Evolutionary conservation across 2,329 filamentous ascomycete species (phyloP).

Genomic region (Rhinocladiella similis): DNA sequence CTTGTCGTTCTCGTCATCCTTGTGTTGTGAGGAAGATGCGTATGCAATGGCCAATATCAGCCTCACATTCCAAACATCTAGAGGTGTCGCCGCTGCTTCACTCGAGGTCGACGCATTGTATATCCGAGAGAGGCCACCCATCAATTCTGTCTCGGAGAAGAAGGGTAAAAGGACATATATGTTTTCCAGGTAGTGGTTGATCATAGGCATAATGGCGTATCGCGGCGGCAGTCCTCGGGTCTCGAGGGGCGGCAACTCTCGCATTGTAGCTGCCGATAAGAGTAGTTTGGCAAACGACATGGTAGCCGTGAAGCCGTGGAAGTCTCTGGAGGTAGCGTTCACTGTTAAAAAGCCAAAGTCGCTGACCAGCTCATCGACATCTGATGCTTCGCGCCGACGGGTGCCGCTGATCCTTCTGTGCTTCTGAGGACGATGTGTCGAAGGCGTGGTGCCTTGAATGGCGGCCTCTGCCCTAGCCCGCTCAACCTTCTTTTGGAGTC

Average conservation of each 20-base stretch:
- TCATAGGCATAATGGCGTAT: slow-evolving; percentile 65
- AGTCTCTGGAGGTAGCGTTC: slow-evolving; percentile 91
- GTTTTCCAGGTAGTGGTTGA: slow-evolving; percentile 83
- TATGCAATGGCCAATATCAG: slow-evolving; percentile 87
- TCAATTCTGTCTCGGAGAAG: slow-evolving; percentile 76
- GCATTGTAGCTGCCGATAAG: slow-evolving; percentile 76
- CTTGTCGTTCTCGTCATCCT: slow-evolving; percentile 63
- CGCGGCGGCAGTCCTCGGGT: slow-evolving; percentile 67
- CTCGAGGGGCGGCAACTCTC: slow-evolving; percentile 64
- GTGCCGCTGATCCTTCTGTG: slow-evolving; percentile 36
- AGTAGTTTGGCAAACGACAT: slow-evolving; percentile 93
- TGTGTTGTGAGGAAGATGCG: slow-evolving; percentile 67
- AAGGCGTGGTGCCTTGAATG: slow-evolving; percentile 51
- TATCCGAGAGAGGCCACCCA: slow-evolving; percentile 75
- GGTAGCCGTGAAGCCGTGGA: slow-evolving; percentile 81
- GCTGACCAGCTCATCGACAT: slow-evolving; percentile 88
- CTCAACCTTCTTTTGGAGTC: slow-evolving; percentile 73
- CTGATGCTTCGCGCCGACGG: slow-evolving; percentile 69
- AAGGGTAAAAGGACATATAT: slow-evolving; percentile 78
- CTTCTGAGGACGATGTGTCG: slow-evolving; percentile 34
- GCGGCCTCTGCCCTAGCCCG: slow-evolving; percentile 43
- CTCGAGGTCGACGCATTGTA: slow-evolving; percentile 58
- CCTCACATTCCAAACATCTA: slow-evolving; percentile 83
- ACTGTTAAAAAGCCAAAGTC: slow-evolving; percentile 94
- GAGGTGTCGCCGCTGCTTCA: slow-evolving; percentile 45